Percentiles rank a stretch among this genome's conserved stretches.
Evolutionary conservation across 441 rosid species (phyloP).

Genomic region (Rhodomyrtus psidioides): DNA sequence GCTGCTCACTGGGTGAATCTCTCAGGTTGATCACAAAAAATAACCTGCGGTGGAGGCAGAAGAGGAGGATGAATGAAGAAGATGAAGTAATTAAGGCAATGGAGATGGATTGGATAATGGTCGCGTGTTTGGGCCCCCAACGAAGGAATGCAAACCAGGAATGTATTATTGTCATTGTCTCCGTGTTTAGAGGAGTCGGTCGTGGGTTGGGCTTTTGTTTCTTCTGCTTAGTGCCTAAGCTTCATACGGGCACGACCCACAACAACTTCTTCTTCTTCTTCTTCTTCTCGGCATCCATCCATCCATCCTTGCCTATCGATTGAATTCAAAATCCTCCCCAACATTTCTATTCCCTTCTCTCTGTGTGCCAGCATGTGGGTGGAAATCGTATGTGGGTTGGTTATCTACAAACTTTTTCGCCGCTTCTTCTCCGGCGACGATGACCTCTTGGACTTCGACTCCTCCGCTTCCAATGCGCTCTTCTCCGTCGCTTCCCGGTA

Average conservation of each 20-base stretch:
- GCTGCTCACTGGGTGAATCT: neutral
- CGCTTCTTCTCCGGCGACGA: slow-evolving; percentile 45
- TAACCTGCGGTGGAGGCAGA: neutral
- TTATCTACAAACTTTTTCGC: slow-evolving; percentile 46
- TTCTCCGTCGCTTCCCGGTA: slow-evolving; percentile 74
- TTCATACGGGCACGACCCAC: neutral
- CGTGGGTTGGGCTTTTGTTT: neutral
- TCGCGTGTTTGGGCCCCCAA: neutral
- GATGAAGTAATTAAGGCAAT: neutral
- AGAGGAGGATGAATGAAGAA: neutral
- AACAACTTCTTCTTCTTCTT: neutral
- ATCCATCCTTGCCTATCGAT: neutral
- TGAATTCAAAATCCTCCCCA: neutral
- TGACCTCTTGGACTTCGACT: slow-evolving; percentile 42
- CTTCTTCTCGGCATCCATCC: neutral
- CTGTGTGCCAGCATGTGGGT: slow-evolving; percentile 36
- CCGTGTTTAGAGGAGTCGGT: neutral
- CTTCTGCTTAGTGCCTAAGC: neutral
- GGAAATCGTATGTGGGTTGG: slow-evolving; percentile 61
- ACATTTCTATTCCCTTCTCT: neutral
- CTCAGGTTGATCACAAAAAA: neutral
- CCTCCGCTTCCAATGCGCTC: slow-evolving; percentile 57
- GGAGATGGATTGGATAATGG: neutral
- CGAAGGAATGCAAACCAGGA: no score
- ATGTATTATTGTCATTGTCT: neutral